phyloP scores from a whole-genome alignment of 352 stramenopile species.

The Albugo laibachii region DNA sequence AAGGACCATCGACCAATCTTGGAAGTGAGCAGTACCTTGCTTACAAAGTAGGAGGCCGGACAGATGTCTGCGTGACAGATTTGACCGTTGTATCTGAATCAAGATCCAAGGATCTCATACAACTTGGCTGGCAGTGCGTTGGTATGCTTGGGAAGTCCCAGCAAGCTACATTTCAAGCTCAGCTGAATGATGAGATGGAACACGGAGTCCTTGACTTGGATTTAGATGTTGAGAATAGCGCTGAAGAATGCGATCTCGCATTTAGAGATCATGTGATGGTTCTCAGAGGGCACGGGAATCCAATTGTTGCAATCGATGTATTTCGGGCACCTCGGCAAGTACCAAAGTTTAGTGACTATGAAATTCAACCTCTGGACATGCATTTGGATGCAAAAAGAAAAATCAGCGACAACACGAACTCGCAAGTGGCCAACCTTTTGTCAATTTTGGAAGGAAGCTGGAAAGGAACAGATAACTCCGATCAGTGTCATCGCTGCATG shows the following conservation, averaged over 20 bases:
- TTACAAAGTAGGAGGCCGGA: constrained; percentile 52
- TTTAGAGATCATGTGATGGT: constrained; percentile 19
- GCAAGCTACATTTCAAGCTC: no score
- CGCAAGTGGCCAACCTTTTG: constrained; percentile 4
- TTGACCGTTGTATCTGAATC: constrained; percentile 31
- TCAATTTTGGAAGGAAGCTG: constrained; percentile 35
- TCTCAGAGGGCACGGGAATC: constrained; percentile 61
- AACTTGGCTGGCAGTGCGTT: constrained; percentile 48
- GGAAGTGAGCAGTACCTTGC: constrained; percentile 57
- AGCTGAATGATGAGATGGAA: no score
- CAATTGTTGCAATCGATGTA: constrained; percentile 73
- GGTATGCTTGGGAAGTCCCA: constrained; percentile 4
- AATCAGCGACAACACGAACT: constrained; percentile 2
- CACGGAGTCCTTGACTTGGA: no score
- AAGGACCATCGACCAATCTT: constrained; percentile 19
- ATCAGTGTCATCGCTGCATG: constrained; percentile 37
- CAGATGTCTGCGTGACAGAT: constrained; percentile 61
- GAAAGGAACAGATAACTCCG: constrained; percentile 53
- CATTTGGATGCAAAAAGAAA: neutral
- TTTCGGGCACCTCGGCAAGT: constrained; percentile 68
- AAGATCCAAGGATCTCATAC: constrained; percentile 20
- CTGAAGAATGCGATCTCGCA: no score
- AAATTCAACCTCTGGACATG: constrained; percentile 56
- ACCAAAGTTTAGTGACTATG: constrained; percentile 77
- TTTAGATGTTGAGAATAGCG: no score